Evolutionary conservation across 2,329 filamentous ascomycete species (phyloP).

Genomic region (Clonostachys byssicola): DNA sequence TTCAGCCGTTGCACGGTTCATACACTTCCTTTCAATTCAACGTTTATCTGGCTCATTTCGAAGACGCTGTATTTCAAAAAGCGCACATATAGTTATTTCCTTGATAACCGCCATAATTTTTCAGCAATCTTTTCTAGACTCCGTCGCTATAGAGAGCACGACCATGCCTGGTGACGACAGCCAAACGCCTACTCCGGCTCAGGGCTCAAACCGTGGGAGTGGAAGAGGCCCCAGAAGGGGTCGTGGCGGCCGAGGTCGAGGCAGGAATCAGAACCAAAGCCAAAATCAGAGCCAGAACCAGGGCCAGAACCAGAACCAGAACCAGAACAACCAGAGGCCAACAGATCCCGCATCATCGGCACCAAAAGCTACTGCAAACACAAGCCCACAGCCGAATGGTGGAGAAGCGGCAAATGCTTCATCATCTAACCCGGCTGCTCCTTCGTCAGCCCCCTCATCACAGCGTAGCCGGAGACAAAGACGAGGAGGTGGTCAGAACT

Average conservation of each 20-base stretch:
- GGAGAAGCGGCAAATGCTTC: neutral
- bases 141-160: neutral
- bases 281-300: neutral
- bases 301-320: neutral
- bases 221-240: conserved; percentile 1
- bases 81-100: conserved; percentile 19
- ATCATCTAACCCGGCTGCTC: neutral
- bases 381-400: too few species aligned
- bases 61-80: conserved; percentile 46
- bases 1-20: too few species aligned
- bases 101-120: neutral
- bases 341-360: too few species aligned
- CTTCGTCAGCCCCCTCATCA: neutral
- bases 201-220: neutral
- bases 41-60: conserved; percentile 3
- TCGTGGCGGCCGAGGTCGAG: neutral
- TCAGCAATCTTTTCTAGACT: neutral
- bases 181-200: neutral
- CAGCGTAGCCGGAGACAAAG: neutral
- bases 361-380: too few species aligned
- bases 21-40: too few species aligned
- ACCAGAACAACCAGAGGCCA: neutral
- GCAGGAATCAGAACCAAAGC: neutral
- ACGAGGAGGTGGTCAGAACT: neutral
- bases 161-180: neutral